Percentiles rank a stretch among this genome's conserved stretches.
These are phyloP conservation scores for Malus sieversii DNA, from an alignment of 306 rosid genomes.

Conservation along the genomic window DNA sequence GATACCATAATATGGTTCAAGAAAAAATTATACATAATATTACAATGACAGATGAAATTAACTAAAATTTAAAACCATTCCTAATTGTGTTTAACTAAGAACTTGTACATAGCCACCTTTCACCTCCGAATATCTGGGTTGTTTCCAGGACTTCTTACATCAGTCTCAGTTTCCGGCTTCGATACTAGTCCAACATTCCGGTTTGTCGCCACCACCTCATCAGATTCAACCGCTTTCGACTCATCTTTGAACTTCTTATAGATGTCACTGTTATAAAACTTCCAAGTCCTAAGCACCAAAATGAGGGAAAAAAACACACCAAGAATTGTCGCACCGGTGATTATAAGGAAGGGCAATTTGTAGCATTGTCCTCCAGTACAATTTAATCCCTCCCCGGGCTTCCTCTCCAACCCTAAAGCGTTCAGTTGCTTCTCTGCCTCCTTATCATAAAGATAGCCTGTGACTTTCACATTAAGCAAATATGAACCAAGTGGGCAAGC, in stretches of 20 bases:
- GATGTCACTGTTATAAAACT: conserved; percentile 26
- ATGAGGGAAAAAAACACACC: conserved; percentile 24
- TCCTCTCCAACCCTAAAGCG: conserved; percentile 17
- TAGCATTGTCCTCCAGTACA: conserved; percentile 26
- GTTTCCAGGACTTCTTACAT: neutral
- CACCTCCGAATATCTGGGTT: neutral
- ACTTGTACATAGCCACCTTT: too few species aligned
- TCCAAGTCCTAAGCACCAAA: conserved; percentile 24
- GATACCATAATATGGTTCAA: too few species aligned
- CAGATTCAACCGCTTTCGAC: neutral
- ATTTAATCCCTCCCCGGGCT: conserved; percentile 19
- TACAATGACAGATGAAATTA: too few species aligned
- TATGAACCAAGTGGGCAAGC: conserved; percentile 34
- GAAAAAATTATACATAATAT: too few species aligned
- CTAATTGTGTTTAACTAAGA: too few species aligned
- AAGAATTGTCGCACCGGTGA: conserved; percentile 17
- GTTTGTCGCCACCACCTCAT: neutral
- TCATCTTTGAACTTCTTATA: conserved; percentile 14
- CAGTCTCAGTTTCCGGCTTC: neutral
- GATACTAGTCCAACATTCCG: neutral
- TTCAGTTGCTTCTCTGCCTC: conserved; percentile 31
- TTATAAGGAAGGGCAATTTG: conserved; percentile 25
- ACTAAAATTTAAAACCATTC: too few species aligned
- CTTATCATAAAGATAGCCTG: conserved; percentile 27
- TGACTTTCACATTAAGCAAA: conserved; percentile 28